Conservation (phyloP, 108 stramenopile species). For the Skeletonema menzelii region DNA sequence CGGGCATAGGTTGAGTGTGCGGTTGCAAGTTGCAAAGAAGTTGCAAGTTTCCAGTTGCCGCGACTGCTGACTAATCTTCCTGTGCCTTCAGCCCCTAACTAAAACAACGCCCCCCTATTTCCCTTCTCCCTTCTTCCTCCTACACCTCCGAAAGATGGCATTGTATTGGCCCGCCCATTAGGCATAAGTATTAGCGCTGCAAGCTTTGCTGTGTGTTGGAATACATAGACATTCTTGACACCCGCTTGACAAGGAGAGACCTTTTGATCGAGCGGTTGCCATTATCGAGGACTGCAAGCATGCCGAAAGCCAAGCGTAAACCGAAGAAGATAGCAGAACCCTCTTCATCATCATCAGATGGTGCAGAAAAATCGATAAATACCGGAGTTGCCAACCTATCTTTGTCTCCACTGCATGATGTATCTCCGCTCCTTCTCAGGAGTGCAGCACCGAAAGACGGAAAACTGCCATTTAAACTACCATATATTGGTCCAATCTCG, state of each 20-base stretch:
- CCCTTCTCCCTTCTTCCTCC: too few relatives aligned
- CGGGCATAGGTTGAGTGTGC: too few relatives aligned
- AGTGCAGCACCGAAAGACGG: not conserved
- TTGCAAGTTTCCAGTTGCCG: too few relatives aligned
- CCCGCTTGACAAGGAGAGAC: too few relatives aligned
- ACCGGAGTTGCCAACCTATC: not conserved
- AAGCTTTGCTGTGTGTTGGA: too few relatives aligned
- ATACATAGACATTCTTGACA: too few relatives aligned
- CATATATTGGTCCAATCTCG: constrained; percentile 34
- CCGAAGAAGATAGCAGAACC: not conserved
- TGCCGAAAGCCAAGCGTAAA: not conserved
- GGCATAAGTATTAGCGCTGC: too few relatives aligned
- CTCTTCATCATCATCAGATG: not conserved
- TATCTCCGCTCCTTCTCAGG: constrained; percentile 30
- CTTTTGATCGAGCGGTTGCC: too few relatives aligned
- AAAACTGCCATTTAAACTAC: constrained; percentile 9
- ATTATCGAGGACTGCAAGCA: not conserved
- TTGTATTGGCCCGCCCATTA: too few relatives aligned
- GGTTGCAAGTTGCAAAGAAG: too few relatives aligned
- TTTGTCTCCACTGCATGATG: constrained; percentile 20
- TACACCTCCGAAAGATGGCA: too few relatives aligned
- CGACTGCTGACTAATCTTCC: not conserved
- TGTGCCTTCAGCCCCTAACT: too few relatives aligned
- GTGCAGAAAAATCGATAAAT: not conserved
- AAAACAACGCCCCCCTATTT: not conserved